Evolutionary conservation across 768 basidiomycete species (phyloP).

Genomic region (Tulasnella sp.): DNA sequence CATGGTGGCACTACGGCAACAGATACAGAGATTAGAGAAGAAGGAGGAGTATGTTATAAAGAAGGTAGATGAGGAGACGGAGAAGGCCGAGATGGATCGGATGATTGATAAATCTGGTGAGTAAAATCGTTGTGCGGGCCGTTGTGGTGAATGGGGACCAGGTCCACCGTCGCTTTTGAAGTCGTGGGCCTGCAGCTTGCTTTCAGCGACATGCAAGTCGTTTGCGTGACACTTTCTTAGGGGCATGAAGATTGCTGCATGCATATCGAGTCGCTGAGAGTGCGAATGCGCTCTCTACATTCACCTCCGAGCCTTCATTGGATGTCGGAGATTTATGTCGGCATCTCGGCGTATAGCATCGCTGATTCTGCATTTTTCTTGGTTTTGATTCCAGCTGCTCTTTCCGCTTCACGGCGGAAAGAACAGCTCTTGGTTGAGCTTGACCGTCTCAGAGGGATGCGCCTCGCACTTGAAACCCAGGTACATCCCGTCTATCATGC

Average conservation of each 20-base stretch:
- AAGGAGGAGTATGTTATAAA: slow-evolving; percentile 94
- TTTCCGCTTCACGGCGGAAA: slow-evolving; percentile 84
- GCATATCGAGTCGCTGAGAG: neutral
- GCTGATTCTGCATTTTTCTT: neutral
- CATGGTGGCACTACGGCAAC: slow-evolving; percentile 85
- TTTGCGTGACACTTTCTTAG: too few relatives aligned
- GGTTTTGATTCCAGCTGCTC: slow-evolving; percentile 49
- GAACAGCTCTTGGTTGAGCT: slow-evolving; percentile 79
- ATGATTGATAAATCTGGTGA: slow-evolving; percentile 85
- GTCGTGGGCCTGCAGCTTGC: neutral
- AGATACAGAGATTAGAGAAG: slow-evolving; percentile 97
- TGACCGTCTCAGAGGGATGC: slow-evolving; percentile 70
- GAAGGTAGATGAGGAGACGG: slow-evolving; percentile 89
- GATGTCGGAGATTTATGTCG: too few relatives aligned
- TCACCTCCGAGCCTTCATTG: neutral
- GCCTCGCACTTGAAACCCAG: slow-evolving; percentile 90
- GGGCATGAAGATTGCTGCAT: neutral
- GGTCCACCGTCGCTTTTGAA: neutral
- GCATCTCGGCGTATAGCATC: neutral
- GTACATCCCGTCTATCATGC: slow-evolving; percentile 20
- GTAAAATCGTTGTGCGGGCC: slow-evolving; percentile 27
- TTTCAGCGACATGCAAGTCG: too few relatives aligned
- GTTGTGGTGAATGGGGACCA: neutral
- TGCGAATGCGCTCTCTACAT: neutral
- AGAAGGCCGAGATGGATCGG: slow-evolving; percentile 86